Percentiles rank a stretch among this genome's conserved stretches.
phyloP scores from a whole-genome alignment of 352 stramenopile species.

The Achlya hypogyna region DNA sequence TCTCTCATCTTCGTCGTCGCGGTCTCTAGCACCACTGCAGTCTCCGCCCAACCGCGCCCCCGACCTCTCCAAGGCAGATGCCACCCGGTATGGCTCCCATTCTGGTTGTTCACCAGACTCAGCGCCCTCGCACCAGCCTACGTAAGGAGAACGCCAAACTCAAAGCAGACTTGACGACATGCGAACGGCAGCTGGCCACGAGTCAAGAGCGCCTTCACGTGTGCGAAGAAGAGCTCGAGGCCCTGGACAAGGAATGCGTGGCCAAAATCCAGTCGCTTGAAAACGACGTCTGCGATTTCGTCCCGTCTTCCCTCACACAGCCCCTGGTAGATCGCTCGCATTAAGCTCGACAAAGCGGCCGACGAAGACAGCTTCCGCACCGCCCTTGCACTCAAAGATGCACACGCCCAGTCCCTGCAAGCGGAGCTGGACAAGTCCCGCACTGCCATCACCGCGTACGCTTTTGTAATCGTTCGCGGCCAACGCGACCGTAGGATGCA shows the following conservation, averaged over 20 bases:
- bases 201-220: conserved; percentile 50
- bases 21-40: background rate
- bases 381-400: conserved; percentile 39
- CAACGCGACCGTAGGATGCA: background rate
- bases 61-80: background rate
- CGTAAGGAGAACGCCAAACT: conserved; percentile 48
- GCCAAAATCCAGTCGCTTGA: conserved; percentile 58
- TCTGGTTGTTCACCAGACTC: background rate
- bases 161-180: conserved; percentile 43
- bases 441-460: background rate
- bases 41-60: background rate
- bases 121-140: conserved; percentile 18
- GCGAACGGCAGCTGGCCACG: conserved; percentile 50
- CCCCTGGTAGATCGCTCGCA: conserved; percentile 16
- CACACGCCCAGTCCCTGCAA: conserved; percentile 38
- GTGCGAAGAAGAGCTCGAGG: conserved; percentile 69
- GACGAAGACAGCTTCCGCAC: conserved; percentile 7
- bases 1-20: conserved; percentile 15
- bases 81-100: background rate
- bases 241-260: conserved; percentile 62
- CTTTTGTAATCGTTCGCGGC: background rate
- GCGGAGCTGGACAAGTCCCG: conserved; percentile 26
- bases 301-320: background rate
- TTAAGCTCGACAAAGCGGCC: conserved; percentile 7
- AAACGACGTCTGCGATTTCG: conserved; percentile 28